These are phyloP conservation scores for Hypsizygus ulmarius DNA, from an alignment of 1,284 basidiomycete species.

Conservation along the genomic window DNA sequence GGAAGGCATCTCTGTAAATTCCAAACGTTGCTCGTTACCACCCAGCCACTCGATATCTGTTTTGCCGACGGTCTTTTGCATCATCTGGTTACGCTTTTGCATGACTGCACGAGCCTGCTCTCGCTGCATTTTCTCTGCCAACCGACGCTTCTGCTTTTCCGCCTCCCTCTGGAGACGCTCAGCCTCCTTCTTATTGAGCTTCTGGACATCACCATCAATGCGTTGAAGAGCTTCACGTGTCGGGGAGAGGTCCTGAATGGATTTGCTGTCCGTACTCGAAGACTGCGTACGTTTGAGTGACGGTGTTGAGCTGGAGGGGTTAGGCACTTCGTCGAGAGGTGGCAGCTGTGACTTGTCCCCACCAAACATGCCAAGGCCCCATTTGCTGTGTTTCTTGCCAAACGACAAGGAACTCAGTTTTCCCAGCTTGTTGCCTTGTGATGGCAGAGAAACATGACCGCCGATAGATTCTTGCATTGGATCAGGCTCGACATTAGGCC, in stretches of 20 bases:
- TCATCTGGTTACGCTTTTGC: conserved; percentile 82
- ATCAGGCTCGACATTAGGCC: conserved; percentile 42
- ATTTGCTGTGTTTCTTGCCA: conserved; percentile 64
- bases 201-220: conserved; percentile 70
- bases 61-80: conserved; percentile 53
- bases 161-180: conserved; percentile 82
- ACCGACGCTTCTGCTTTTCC: conserved; percentile 82
- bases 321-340: conserved; percentile 67
- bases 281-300: conserved; percentile 87
- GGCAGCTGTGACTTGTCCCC: conserved; percentile 71
- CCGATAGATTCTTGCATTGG: conserved; percentile 29
- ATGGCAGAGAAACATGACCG: conserved; percentile 25
- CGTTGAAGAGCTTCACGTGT: conserved; percentile 37
- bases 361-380: conserved; percentile 74
- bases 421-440: conserved; percentile 49
- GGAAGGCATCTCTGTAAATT: conserved; percentile 32
- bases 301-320: conserved; percentile 50
- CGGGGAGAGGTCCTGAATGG: conserved; percentile 53
- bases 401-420: conserved; percentile 56
- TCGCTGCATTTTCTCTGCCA: conserved; percentile 68
- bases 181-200: conserved; percentile 84
- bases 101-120: conserved; percentile 95
- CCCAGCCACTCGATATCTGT: conserved; percentile 55
- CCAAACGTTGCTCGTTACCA: conserved; percentile 39
- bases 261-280: conserved; percentile 70